These are phyloP conservation scores for Ustilago bromivora DNA, from an alignment of 1,284 basidiomycete species.

Conservation along the genomic window DNA sequence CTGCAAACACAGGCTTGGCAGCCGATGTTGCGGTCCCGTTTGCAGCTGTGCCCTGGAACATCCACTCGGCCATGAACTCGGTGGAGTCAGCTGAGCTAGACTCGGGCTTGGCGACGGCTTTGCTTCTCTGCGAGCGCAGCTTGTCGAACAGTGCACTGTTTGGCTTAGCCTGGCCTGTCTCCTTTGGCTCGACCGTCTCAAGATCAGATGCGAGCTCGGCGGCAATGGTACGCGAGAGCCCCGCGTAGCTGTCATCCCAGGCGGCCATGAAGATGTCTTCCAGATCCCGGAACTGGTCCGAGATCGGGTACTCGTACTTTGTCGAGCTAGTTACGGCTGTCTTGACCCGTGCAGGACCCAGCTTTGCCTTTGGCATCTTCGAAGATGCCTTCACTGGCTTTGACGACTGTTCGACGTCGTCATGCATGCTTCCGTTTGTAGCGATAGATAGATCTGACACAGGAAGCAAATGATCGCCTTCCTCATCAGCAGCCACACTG, in stretches of 20 bases:
- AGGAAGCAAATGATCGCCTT: conserved; percentile 34
- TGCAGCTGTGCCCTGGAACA: conserved; percentile 10
- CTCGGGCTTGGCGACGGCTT: background rate
- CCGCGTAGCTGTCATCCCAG: conserved; percentile 37
- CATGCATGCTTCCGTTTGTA: conserved; percentile 26
- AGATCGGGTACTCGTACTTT: conserved; percentile 28
- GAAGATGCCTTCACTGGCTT: background rate
- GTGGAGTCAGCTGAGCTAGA: conserved; percentile 9
- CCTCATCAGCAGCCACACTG: background rate
- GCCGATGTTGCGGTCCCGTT: background rate
- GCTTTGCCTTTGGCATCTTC: conserved; percentile 7
- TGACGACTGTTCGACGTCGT: conserved; percentile 1
- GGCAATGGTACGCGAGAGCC: conserved; percentile 1
- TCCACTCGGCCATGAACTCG: conserved; percentile 34
- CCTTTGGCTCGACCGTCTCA: background rate
- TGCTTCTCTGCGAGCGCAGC: conserved; percentile 20
- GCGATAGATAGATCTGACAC: conserved; percentile 47
- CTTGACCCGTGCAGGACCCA: conserved; percentile 18
- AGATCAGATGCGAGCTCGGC: background rate
- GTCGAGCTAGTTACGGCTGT: conserved; percentile 10
- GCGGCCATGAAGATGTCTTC: conserved; percentile 41
- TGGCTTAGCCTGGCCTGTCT: conserved; percentile 11
- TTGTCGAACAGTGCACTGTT: conserved; percentile 25
- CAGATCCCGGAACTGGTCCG: conserved; percentile 32
- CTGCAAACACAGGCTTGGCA: background rate